Evolutionary conservation across 306 rosid species (phyloP), one percentile per base, ranked within the genome.

Genomic region (Sophora flavescens): DNA sequence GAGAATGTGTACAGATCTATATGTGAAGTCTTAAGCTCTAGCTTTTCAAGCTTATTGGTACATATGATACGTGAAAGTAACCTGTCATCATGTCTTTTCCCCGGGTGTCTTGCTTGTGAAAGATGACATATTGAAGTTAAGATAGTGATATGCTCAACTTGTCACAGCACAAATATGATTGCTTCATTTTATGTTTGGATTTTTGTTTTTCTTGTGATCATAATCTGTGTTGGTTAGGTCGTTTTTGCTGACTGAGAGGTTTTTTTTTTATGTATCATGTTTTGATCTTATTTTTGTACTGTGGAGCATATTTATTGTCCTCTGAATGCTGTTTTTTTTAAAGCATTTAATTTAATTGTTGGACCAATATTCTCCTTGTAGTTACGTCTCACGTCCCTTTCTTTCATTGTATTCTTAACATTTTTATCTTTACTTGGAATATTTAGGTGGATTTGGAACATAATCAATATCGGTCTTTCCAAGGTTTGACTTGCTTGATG

Each of bases 401-500:
- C 69, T 28, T 63, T 56, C 26, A 42, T 26, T 57, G 17, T 41
- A 69, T 59, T 72, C 26, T 45, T 66, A 73, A 87, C 62, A 56
- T 60, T 62, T 62, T 52, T 56, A 60, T 68, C 65, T 77, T 74
- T 57, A 62, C 72, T 30, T 76, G 76, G 65, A 69, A 85, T 61
- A 32, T 70, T 11, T 83, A 95, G 99, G 99, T 95, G 81, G 99
- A 92, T 90, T 88, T 95, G 91, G 99, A 95, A 77, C 99, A 95
- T 82, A 95, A 95, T 86, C 99, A 95, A 36, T 95, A 92, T 84
- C 93, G 99, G 62, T 90, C 99, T 32, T 95, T 95, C 81, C 99
- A 95, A 91, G 99, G 99, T 71, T 78, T 95, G 87, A 95, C 99
- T 35, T 92, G 99, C 87, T 86, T 95, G 91, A 95, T 95, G 91